phyloP scores from a whole-genome alignment of 371 early-diverging fungal genomes.

The Chytridiales sp. region DNA sequence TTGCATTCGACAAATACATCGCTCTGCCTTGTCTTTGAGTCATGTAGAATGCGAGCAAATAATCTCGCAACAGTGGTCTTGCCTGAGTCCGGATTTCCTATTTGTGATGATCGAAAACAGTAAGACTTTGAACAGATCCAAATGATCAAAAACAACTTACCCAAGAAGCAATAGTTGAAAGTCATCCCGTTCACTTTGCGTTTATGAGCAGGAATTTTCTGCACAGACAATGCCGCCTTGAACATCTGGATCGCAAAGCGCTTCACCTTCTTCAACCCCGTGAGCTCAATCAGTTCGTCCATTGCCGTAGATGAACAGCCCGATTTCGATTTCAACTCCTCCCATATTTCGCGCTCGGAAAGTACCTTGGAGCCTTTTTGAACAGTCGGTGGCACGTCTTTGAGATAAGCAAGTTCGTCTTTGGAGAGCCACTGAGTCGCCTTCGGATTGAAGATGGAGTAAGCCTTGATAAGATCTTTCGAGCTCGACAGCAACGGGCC shows the following conservation, averaged over 20 bases:
- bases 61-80: slow-evolving; percentile 41
- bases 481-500: background rate
- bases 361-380: background rate
- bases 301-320: slow-evolving; percentile 21
- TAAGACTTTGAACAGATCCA: slow-evolving; percentile 1
- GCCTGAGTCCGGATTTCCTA: slow-evolving; percentile 4
- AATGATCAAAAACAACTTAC: slow-evolving; percentile 5
- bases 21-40: slow-evolving; percentile 16
- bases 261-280: slow-evolving; percentile 32
- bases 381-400: background rate
- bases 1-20: slow-evolving; percentile 22
- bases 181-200: slow-evolving; percentile 17
- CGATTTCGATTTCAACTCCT: slow-evolving; percentile 10
- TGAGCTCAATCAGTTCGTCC: slow-evolving; percentile 32
- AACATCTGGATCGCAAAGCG: slow-evolving; percentile 23
- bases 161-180: slow-evolving; percentile 30
- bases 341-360: slow-evolving; percentile 15
- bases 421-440: background rate
- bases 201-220: slow-evolving; percentile 10
- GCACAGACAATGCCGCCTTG: slow-evolving; percentile 20
- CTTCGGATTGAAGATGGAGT: background rate
- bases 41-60: slow-evolving; percentile 31
- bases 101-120: background rate
- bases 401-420: slow-evolving; percentile 1
- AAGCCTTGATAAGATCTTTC: background rate